These are phyloP conservation scores for Trichophyton mentagrophytes DNA, from an alignment of 2,329 filamentous ascomycete species.

Conservation along the genomic window DNA sequence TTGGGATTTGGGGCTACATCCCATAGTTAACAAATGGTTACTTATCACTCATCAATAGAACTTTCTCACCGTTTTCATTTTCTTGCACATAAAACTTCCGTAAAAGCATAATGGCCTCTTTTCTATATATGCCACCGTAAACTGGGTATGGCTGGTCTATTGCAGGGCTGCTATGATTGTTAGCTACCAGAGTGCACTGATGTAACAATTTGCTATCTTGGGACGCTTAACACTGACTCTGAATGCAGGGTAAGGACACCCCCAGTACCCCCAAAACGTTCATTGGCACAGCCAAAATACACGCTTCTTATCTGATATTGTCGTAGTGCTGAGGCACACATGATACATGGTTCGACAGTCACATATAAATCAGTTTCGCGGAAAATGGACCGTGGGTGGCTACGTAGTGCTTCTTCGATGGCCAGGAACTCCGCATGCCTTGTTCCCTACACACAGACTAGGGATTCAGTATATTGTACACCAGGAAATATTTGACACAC, in stretches of 20 bases:
- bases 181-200: not conserved
- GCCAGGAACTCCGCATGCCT: slow-evolving; percentile 93
- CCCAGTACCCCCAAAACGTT: slow-evolving; percentile 91
- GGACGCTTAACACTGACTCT: slow-evolving; percentile 34
- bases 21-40: not conserved
- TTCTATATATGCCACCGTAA: slow-evolving; percentile 73
- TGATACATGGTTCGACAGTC: slow-evolving; percentile 95
- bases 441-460: slow-evolving; percentile 52
- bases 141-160: slow-evolving; percentile 70
- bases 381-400: slow-evolving; percentile 56
- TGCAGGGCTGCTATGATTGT: slow-evolving; percentile 42
- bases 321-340: slow-evolving; percentile 87
- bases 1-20: slow-evolving; percentile 47
- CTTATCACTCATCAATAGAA: not conserved
- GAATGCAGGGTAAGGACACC: slow-evolving; percentile 80
- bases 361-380: slow-evolving; percentile 75
- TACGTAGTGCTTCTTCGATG: slow-evolving; percentile 51
- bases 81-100: slow-evolving; percentile 96
- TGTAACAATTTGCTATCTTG: not conserved
- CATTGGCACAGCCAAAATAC: slow-evolving; percentile 90
- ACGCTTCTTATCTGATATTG: slow-evolving; percentile 81
- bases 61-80: slow-evolving; percentile 61
- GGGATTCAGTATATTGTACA: not conserved
- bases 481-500: not conserved
- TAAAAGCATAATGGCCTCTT: slow-evolving; percentile 85